phyloP scores from a whole-genome alignment of 1,284 basidiomycete genomes.

The Macrocybe sp. region DNA sequence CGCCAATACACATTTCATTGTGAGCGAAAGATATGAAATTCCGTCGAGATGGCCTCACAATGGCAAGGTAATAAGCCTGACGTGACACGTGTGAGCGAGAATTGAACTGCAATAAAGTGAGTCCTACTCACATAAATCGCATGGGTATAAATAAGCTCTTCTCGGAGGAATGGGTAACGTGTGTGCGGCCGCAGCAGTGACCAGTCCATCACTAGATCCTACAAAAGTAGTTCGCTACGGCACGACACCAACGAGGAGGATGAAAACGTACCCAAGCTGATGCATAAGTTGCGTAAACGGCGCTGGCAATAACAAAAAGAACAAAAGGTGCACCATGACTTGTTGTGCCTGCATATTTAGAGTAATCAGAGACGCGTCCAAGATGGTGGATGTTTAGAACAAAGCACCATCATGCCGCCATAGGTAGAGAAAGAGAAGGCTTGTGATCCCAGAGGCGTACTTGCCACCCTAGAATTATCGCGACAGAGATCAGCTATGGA shows the following conservation, averaged over 20 bases:
- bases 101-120: neutral
- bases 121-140: conserved; percentile 46
- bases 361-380: conserved; percentile 1
- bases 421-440: conserved; percentile 61
- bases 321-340: conserved; percentile 46
- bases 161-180: conserved; percentile 63
- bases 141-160: conserved; percentile 69
- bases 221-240: neutral
- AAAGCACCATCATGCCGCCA: conserved; percentile 68
- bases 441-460: conserved; percentile 64
- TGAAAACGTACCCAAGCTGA: conserved; percentile 64
- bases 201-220: conserved; percentile 85
- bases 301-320: conserved; percentile 60
- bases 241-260: neutral
- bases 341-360: conserved; percentile 16
- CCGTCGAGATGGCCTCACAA: conserved; percentile 37
- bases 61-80: conserved; percentile 73
- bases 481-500: neutral
- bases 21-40: neutral
- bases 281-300: conserved; percentile 67
- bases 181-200: conserved; percentile 63
- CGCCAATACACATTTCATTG: conserved; percentile 2
- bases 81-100: neutral
- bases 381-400: neutral
- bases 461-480: conserved; percentile 64